phyloP scores from a whole-genome alignment of 306 rosid genomes.

The Quercus parvula region DNA sequence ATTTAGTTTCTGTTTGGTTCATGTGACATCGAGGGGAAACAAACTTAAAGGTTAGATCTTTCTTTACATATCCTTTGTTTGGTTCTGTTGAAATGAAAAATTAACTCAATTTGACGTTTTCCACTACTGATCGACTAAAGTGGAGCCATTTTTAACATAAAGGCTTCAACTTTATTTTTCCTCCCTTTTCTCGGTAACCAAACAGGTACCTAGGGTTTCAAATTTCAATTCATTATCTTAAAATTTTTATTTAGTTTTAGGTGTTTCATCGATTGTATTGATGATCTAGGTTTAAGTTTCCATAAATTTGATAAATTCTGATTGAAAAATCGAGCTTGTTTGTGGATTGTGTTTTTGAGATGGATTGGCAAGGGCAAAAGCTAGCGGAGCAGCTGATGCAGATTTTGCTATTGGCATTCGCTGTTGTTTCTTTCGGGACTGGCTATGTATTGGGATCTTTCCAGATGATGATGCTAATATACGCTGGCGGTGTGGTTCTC shows the following conservation, averaged over 20 bases:
- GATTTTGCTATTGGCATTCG: slow-evolving; percentile 63
- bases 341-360: slow-evolving; percentile 28
- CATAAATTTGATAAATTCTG: background rate
- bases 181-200: background rate
- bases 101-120: background rate
- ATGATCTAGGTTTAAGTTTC: background rate
- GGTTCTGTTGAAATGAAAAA: too few relatives aligned
- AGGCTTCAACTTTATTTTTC: background rate
- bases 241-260: background rate
- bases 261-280: background rate
- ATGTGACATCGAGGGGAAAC: background rate
- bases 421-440: slow-evolving; percentile 49
- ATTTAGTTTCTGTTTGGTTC: background rate
- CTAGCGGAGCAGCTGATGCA: slow-evolving; percentile 94
- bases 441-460: slow-evolving; percentile 70
- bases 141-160: background rate
- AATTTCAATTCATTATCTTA: too few relatives aligned
- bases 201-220: background rate
- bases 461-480: slow-evolving; percentile 65
- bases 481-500: slow-evolving; percentile 75
- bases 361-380: slow-evolving; percentile 99
- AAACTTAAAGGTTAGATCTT: too few relatives aligned
- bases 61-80: too few relatives aligned
- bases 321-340: background rate
- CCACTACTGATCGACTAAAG: background rate